These are phyloP conservation scores for Graphilbum ipis-grandicollis DNA, from an alignment of 2,329 filamentous ascomycete genomes.

Conservation along the genomic window DNA sequence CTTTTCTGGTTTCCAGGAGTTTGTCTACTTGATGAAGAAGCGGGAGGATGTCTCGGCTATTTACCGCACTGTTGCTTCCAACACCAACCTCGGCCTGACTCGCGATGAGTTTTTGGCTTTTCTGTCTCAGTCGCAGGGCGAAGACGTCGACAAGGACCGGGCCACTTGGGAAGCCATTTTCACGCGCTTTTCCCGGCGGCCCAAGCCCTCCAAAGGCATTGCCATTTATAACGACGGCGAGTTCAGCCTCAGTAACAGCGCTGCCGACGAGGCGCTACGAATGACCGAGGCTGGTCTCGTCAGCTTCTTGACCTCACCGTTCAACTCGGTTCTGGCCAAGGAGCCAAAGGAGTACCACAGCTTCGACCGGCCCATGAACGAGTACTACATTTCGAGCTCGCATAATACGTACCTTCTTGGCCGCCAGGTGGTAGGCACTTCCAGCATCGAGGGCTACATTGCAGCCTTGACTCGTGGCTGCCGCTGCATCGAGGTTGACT, in stretches of 20 bases:
- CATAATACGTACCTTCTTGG: slow-evolving; percentile 96
- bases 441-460: slow-evolving; percentile 91
- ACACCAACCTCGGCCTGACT: slow-evolving; percentile 48
- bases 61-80: slow-evolving; percentile 43
- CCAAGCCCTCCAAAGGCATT: slow-evolving; percentile 21
- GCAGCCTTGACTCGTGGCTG: slow-evolving; percentile 74
- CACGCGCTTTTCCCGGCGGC: slow-evolving; percentile 46
- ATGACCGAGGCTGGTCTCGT: slow-evolving; percentile 71
- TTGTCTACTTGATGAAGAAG: slow-evolving; percentile 68
- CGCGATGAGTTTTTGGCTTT: slow-evolving; percentile 61
- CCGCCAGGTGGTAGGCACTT: slow-evolving; percentile 74
- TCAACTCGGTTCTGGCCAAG: slow-evolving; percentile 50
- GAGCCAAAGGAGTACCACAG: slow-evolving; percentile 41
- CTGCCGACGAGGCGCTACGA: slow-evolving; percentile 10
- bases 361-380: slow-evolving; percentile 74
- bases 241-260: not conserved
- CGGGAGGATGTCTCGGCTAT: slow-evolving; percentile 65
- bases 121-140: slow-evolving; percentile 53
- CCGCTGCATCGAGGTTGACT: slow-evolving; percentile 92
- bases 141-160: slow-evolving; percentile 52
- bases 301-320: slow-evolving; percentile 55
- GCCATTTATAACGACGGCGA: slow-evolving; percentile 2
- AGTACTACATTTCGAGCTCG: slow-evolving; percentile 96
- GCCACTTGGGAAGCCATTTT: slow-evolving; percentile 58
- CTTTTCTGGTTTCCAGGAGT: slow-evolving; percentile 67